Percentiles rank a stretch among this genome's conserved stretches.
phyloP scores from a whole-genome alignment of 2,329 filamentous ascomycete genomes.

The Fusarium staphyleae region DNA sequence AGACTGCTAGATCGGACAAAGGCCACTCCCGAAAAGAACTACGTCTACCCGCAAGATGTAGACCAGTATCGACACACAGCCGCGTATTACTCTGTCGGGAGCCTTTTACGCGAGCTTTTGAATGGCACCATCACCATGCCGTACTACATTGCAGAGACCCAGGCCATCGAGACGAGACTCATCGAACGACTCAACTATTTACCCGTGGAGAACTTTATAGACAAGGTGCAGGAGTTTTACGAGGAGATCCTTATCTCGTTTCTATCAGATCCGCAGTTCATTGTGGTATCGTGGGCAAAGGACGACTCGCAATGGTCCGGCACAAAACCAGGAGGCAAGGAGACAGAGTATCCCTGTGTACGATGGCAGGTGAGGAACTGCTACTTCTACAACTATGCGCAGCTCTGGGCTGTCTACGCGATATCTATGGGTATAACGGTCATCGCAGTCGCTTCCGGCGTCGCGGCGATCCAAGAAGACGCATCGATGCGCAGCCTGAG shows the following conservation, averaged over 20 bases:
- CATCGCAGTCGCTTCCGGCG: conserved; percentile 26
- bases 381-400: conserved; percentile 31
- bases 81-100: conserved; percentile 36
- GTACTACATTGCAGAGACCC: conserved; percentile 25
- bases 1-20: conserved; percentile 30
- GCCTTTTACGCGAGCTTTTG: conserved; percentile 25
- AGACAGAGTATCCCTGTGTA: conserved; percentile 23
- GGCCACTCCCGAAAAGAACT: conserved; percentile 31
- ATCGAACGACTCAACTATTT: conserved; percentile 36
- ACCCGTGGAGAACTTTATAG: conserved; percentile 24
- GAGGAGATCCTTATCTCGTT: conserved; percentile 39
- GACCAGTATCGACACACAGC: conserved; percentile 31
- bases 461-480: conserved; percentile 36
- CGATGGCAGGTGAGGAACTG: conserved; percentile 32
- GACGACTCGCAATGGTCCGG: conserved; percentile 28
- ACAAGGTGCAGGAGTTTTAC: conserved; percentile 34
- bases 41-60: conserved; percentile 26
- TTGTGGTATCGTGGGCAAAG: conserved; percentile 37
- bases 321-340: conserved; percentile 3
- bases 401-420: conserved; percentile 37
- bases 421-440: conserved; percentile 35
- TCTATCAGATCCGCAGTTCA: conserved; percentile 38
- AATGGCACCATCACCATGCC: conserved; percentile 39
- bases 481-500: conserved; percentile 36
- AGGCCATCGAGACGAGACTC: conserved; percentile 31